Base-by-base conservation (phyloP, 2,329 filamentous ascomycete species). In the Diaporthe sp. region DNA sequence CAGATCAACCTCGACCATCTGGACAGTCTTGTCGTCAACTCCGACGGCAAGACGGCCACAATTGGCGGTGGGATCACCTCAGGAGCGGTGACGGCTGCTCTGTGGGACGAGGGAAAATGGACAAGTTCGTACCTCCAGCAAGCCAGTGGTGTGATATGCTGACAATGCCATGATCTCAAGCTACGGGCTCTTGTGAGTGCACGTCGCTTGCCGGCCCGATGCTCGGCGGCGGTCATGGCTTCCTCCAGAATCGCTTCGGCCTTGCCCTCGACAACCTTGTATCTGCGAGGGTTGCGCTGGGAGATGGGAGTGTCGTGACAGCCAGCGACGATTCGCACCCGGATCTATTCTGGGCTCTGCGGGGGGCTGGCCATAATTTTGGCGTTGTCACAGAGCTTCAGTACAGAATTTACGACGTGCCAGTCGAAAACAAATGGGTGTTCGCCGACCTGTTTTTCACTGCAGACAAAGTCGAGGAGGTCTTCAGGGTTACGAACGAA, bases 171-270 rank as follows among this genome's bases (percentile, higher is more conserved):
- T 15, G n/a, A 37, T 55, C 9, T 55, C 34, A 55, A 69, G 87
- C 88, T 2, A 88, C 87, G 13, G 88, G 88, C 42, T 86, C 84
- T 12, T 91, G 89, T 78, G 88, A 89, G 80, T 90, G 88, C 76
- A 61, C 87, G 83, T 44, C 84, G 79, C 78, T 79, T 68, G 72
- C 81, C 15, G 81, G 82, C 0, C 89, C 88, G 0, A 88, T 83
- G 62, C 72, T 74, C 19, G 59, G 72, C 13, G 72, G 61, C 4
- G 72, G 72, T 3, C 61, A 69, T n/a, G 72, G 72, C 1, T 70
- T 57, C 13, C 61, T 74, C 9, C 72, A 74, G 25, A 37, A 37
- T 15, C 39, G 42, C 25, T 74, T 19, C 31, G 72, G 72, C 10
- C 62, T 59, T 39, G 58, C 55, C 13, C 31, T 49, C 1, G 72